Evolutionary conservation across 768 basidiomycete genomes (phyloP).

Genomic region (Saitozyma sp.): DNA sequence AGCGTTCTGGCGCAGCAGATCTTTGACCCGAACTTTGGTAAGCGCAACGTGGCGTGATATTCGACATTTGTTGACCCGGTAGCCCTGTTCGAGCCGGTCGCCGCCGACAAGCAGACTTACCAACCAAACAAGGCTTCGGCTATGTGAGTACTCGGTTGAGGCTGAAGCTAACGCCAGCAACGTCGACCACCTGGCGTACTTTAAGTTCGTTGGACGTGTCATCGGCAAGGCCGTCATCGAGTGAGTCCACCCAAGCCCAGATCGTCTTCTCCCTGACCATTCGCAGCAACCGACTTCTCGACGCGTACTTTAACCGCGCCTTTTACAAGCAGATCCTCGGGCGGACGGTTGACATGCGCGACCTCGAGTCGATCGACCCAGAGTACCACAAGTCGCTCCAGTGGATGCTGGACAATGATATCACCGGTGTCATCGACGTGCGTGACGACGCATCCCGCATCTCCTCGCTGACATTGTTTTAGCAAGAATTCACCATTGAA

Average conservation of each 20-base stretch:
- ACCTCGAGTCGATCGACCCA: slow-evolving; percentile 97
- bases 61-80: slow-evolving; percentile 9
- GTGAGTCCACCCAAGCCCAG: slow-evolving; percentile 12
- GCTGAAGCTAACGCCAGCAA: slow-evolving; percentile 80
- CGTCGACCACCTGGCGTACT: slow-evolving; percentile 92
- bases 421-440: slow-evolving; percentile 50
- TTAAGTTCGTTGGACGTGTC: slow-evolving; percentile 96
- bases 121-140: slow-evolving; percentile 64
- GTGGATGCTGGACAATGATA: slow-evolving; percentile 97
- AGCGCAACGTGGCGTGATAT: slow-evolving; percentile 6
- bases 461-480: slow-evolving; percentile 60
- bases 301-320: slow-evolving; percentile 97
- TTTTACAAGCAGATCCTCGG: slow-evolving; percentile 92
- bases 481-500: slow-evolving; percentile 92
- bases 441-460: slow-evolving; percentile 4
- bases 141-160: slow-evolving; percentile 14
- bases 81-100: slow-evolving; percentile 96
- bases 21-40: slow-evolving; percentile 90
- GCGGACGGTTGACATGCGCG: slow-evolving; percentile 90
- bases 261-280: slow-evolving; percentile 12
- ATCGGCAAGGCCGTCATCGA: slow-evolving; percentile 97
- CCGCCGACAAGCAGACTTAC: slow-evolving; percentile 89
- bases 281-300: slow-evolving; percentile 73
- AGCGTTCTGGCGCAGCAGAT: slow-evolving; percentile 95
- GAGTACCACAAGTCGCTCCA: slow-evolving; percentile 97